phyloP scores from a whole-genome alignment of 148 eudicot species.

The Amaranthus palmeri region DNA sequence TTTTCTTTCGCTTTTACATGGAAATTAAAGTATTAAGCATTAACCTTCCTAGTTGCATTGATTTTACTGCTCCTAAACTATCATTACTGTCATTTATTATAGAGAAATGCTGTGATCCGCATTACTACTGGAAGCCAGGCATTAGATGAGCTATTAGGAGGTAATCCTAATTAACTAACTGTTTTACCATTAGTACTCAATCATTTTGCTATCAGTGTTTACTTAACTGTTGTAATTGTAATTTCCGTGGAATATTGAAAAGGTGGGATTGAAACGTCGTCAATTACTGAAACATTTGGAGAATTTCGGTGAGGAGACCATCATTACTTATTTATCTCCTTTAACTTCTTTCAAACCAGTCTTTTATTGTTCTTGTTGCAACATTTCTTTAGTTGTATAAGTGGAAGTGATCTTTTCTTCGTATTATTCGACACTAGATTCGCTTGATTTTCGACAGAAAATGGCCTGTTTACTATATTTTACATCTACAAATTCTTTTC shows the following conservation, averaged over 20 bases:
- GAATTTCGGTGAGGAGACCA: constrained; percentile 64
- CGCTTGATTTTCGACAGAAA: background rate
- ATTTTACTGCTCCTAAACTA: background rate
- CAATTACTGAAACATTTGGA: constrained; percentile 94
- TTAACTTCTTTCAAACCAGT: background rate
- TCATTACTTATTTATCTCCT: background rate
- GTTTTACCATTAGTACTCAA: background rate
- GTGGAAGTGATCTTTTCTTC: background rate
- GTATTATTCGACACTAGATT: background rate
- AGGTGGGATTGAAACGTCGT: constrained; percentile 87
- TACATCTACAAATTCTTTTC: too few species aligned
- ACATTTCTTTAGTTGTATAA: background rate
- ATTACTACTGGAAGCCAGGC: constrained; percentile 94
- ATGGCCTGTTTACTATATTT: background rate
- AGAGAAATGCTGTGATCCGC: constrained; percentile 80
- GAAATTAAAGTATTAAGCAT: background rate
- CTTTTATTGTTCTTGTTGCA: background rate
- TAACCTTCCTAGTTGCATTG: background rate
- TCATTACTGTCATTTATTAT: constrained; percentile 1
- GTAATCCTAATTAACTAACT: constrained; percentile 35
- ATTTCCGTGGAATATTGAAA: background rate
- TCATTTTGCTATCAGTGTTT: background rate
- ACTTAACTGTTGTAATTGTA: background rate
- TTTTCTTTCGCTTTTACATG: constrained; percentile 12
- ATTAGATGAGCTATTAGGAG: constrained; percentile 78